Evolutionary conservation across 1,284 basidiomycete genomes (phyloP).

Genomic region (Ustilago loliicola): DNA sequence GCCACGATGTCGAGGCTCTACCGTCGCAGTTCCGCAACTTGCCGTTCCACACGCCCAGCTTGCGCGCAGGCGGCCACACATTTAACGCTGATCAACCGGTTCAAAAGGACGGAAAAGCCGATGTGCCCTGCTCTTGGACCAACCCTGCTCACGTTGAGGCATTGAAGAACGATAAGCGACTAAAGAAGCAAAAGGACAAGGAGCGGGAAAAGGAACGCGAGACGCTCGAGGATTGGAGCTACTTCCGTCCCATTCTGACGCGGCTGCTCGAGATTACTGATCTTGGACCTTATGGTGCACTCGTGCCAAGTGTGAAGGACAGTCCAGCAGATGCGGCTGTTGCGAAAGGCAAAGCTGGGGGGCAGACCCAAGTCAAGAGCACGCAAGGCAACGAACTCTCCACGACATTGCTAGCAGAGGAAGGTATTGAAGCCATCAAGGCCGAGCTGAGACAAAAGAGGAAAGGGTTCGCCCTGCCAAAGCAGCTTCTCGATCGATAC

Average conservation of each 20-base stretch:
- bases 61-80: neutral
- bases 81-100: neutral
- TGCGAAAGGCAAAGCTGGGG: slow-evolving; percentile 6
- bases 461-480: slow-evolving; percentile 11
- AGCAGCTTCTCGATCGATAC: slow-evolving; percentile 16
- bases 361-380: neutral
- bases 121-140: slow-evolving; percentile 33
- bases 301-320: slow-evolving; percentile 13
- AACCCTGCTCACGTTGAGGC: slow-evolving; percentile 51
- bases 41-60: slow-evolving; percentile 42
- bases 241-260: slow-evolving; percentile 54
- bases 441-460: slow-evolving; percentile 19
- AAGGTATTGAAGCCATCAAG: slow-evolving; percentile 30
- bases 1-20: slow-evolving; percentile 40
- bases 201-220: slow-evolving; percentile 61
- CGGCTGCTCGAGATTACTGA: slow-evolving; percentile 55
- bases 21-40: slow-evolving; percentile 44
- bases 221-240: slow-evolving; percentile 62
- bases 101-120: neutral
- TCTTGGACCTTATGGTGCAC: slow-evolving; percentile 38
- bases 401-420: slow-evolving; percentile 14
- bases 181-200: slow-evolving; percentile 58
- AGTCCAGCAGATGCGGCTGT: neutral
- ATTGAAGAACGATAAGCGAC: slow-evolving; percentile 51
- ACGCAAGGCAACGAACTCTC: slow-evolving; percentile 6